Percentiles rank a stretch among this genome's conserved stretches.
phyloP scores from a whole-genome alignment of 306 rosid genomes.

The Lupinus albus region DNA sequence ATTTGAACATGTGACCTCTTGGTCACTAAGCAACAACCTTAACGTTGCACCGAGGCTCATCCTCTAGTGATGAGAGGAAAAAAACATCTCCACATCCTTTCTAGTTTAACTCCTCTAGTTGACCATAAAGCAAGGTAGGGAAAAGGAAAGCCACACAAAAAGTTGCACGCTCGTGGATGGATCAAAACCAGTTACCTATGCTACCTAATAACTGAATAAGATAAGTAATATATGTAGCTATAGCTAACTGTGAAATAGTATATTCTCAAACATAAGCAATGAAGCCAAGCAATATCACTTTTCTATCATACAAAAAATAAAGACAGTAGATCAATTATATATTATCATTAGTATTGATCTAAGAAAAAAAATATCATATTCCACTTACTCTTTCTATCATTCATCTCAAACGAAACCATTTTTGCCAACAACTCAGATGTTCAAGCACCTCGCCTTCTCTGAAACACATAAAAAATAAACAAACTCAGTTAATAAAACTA shows the following conservation, averaged over 20 bases:
- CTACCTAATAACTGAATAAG: not conserved
- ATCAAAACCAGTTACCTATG: constrained; percentile 4
- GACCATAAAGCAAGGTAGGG: constrained; percentile 23
- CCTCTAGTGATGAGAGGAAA: too few relatives aligned
- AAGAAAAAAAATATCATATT: constrained; percentile 9
- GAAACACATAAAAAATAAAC: constrained; percentile 38
- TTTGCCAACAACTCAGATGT: constrained; percentile 42
- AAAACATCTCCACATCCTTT: constrained; percentile 4
- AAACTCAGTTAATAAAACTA: constrained; percentile 29
- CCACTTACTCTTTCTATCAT: constrained; percentile 90
- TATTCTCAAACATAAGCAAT: not conserved
- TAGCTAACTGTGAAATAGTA: not conserved
- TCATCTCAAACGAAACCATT: constrained; percentile 97
- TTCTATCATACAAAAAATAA: not conserved
- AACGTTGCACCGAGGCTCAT: too few relatives aligned
- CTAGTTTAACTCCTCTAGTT: not conserved
- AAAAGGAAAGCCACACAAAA: constrained; percentile 10
- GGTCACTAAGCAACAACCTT: too few relatives aligned
- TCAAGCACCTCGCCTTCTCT: constrained; percentile 48
- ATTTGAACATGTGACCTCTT: too few relatives aligned
- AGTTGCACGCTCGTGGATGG: not conserved
- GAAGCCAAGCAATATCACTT: not conserved
- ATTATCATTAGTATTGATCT: not conserved
- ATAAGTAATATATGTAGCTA: constrained; percentile 1
- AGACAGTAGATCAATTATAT: not conserved